Base-by-base conservation (phyloP, 2,329 filamentous ascomycete genomes). In the Talaromyces sp. region DNA sequence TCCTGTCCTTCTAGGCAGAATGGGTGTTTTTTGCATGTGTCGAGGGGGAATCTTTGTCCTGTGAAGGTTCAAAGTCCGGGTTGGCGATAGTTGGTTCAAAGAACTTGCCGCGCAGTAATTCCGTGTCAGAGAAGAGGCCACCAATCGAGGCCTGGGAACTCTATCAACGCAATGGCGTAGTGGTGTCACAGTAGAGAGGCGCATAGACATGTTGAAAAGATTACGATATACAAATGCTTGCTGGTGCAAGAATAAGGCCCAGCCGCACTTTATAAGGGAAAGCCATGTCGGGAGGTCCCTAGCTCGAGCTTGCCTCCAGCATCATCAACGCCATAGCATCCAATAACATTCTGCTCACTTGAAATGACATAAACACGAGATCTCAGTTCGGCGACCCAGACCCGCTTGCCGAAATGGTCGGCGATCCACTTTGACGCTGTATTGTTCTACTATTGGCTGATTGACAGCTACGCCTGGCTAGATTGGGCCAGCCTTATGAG, bases 401-500 rank as follows among this genome's bases (percentile, higher is more conserved):
- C 53, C 53, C 53, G 53, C 53, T 56, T 56, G 53, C 31, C 53
- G 53, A 56, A 25, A 36, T 25, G 53, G 53, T 36, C 31, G 53
- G 53, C 53, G 31, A 36, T 8, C 53, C 53, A 38, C 53, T 56
- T 53, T 29, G 1, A 5, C 1, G 10, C 31, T 2, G 10, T 25
- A 25, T 15, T 25, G 11, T 7, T 17, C 7, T 17, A 5, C 11
- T 5, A 56, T 56, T 56, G 51, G 51, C 6, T 11, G 29, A n/a
- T 2, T 7, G 22, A 5, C 22, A 17, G 10, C 5, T 1, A 2
- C 7, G 29, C 29, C 38, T 38, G 54, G 31, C 54, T 25, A 8
- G 31, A 58, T 58, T 10, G 31, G 11, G 36, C 22, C 11, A 15
- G n/a, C 4, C 1, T n/a, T 40, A 29, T 59, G 6, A 29, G 38